Evolutionary conservation across 345 rosid species (phyloP).

Genomic region (Eucalyptus paniculata): DNA sequence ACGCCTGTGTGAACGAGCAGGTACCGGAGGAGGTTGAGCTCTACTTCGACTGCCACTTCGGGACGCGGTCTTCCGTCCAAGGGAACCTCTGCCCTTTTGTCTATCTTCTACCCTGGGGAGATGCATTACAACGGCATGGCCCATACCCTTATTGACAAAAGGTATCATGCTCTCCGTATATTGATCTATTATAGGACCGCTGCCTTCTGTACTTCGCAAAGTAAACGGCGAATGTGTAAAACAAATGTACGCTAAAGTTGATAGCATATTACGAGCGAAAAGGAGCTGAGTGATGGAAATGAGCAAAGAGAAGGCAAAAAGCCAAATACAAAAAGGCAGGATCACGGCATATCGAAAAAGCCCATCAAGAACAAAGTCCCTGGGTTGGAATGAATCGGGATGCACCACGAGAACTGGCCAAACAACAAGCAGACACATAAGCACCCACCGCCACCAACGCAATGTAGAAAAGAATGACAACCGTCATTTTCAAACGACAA

Average conservation of each 20-base stretch:
- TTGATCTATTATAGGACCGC: constrained; percentile 17
- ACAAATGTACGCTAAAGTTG: neutral
- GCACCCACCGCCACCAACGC: neutral
- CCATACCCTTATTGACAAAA: constrained; percentile 1
- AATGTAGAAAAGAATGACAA: neutral
- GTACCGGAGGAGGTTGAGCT: constrained; percentile 7
- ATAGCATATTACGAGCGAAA: neutral
- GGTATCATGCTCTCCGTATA: constrained; percentile 8
- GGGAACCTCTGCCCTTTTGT: constrained; percentile 1
- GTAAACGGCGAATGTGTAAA: neutral
- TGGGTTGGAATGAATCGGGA: neutral
- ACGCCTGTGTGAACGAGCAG: neutral
- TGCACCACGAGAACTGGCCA: neutral
- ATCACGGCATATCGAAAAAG: neutral
- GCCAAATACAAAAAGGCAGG: neutral
- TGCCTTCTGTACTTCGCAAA: constrained; percentile 20
- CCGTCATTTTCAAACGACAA: neutral
- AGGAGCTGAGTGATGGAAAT: neutral
- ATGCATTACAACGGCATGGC: constrained; percentile 3
- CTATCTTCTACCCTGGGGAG: neutral
- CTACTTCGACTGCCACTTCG: constrained; percentile 16
- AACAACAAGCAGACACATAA: neutral
- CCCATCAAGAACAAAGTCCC: neutral
- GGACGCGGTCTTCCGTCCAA: constrained; percentile 2
- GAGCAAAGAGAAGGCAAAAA: neutral